Conservation (phyloP, 73 alveolate genomes). For the Stentor coeruleus region DNA sequence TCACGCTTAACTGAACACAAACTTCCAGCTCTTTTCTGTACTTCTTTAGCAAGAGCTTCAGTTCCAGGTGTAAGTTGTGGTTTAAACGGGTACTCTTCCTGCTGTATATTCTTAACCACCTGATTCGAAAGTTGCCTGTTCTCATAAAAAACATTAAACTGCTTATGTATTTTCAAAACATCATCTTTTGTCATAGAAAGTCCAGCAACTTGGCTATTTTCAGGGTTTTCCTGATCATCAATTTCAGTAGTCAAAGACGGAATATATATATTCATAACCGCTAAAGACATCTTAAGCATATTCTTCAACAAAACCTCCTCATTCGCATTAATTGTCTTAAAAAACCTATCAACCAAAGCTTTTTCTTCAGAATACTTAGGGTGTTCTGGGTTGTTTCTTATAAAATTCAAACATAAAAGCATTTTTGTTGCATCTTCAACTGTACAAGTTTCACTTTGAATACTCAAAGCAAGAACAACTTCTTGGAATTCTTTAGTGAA, state of each 20-base stretch:
- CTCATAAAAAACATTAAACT: not conserved
- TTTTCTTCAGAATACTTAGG: not conserved
- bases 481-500: constrained; percentile 17
- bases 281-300: not conserved
- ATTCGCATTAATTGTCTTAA: not conserved
- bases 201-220: not conserved
- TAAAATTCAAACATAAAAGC: not conserved
- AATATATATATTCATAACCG: not conserved
- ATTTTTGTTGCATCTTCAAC: not conserved
- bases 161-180: not conserved
- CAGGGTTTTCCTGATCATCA: not conserved
- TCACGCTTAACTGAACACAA: not conserved
- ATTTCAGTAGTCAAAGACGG: not conserved
- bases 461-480: not conserved
- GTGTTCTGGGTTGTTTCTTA: constrained; percentile 19
- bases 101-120: not conserved
- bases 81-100: not conserved
- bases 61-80: constrained; percentile 3
- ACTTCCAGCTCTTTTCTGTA: not conserved
- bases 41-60: not conserved
- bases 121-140: constrained; percentile 11
- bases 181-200: not conserved
- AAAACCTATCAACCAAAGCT: not conserved
- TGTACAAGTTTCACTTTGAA: not conserved
- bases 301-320: not conserved